Evolutionary conservation across 805 yeast genomes (phyloP).

Genomic region (Torulaspora indica): DNA sequence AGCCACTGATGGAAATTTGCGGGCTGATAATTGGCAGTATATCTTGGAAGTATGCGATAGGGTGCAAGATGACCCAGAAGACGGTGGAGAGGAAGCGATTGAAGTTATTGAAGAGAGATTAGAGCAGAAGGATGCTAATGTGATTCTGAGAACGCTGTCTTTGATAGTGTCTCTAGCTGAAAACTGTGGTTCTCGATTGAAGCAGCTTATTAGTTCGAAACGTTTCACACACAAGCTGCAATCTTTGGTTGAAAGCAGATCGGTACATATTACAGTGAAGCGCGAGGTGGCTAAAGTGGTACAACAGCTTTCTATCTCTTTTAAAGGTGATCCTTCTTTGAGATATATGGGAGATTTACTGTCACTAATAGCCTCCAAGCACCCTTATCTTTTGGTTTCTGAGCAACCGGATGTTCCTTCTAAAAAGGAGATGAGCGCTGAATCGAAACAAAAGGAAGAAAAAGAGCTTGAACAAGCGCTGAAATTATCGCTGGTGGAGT

Average conservation of each 20-base stretch:
- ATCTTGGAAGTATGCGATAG: constrained; percentile 63
- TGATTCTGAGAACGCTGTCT: constrained; percentile 54
- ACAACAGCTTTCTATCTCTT: constrained; percentile 58
- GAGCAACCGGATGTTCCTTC: constrained; percentile 52
- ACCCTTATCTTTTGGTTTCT: constrained; percentile 35
- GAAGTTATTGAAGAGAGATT: constrained; percentile 46
- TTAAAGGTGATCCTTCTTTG: constrained; percentile 71
- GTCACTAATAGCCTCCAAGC: constrained; percentile 42
- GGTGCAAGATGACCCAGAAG: constrained; percentile 58
- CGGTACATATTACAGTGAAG: constrained; percentile 65
- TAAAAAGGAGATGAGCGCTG: constrained; percentile 45
- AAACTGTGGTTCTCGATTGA: constrained; percentile 69
- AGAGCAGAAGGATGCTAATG: constrained; percentile 55
- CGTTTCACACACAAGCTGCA: constrained; percentile 46
- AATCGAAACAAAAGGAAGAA: constrained; percentile 59
- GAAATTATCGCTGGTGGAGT: constrained; percentile 65
- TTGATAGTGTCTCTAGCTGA: constrained; percentile 60
- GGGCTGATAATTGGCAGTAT: constrained; percentile 64
- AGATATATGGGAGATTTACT: constrained; percentile 62
- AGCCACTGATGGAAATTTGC: constrained; percentile 62
- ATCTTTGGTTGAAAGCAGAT: constrained; percentile 47
- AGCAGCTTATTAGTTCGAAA: constrained; percentile 56
- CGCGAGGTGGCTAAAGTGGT: constrained; percentile 60
- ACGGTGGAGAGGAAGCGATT: constrained; percentile 43
- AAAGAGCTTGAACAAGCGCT: constrained; percentile 74